Conservation (phyloP, 2,329 filamentous ascomycete species). For the Xylariaceae sp. region DNA sequence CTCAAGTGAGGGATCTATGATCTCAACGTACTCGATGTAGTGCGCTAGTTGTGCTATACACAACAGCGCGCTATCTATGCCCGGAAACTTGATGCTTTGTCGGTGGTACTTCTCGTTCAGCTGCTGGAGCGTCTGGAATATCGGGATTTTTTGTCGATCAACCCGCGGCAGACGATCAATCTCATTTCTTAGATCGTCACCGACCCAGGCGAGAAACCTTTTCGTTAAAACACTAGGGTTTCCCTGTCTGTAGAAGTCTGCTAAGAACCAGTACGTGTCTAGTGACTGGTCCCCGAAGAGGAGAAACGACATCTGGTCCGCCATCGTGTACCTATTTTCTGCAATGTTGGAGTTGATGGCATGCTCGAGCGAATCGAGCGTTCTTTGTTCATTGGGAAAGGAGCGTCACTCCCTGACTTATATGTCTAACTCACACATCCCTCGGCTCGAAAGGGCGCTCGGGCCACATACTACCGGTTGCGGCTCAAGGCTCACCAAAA, state of each 20-base stretch:
- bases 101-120: conserved; percentile 61
- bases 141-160: conserved; percentile 56
- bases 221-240: conserved; percentile 51
- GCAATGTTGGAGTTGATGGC: conserved; percentile 18
- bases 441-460: conserved; percentile 17
- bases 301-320: conserved; percentile 50
- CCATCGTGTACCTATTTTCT: conserved; percentile 36
- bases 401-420: conserved; percentile 28
- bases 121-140: conserved; percentile 59
- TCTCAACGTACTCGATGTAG: conserved; percentile 58
- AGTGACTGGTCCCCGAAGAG: conserved; percentile 70
- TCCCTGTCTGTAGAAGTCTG: conserved; percentile 46
- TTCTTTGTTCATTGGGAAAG: background rate
- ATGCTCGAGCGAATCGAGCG: background rate
- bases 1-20: background rate
- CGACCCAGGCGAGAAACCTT: conserved; percentile 57
- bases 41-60: conserved; percentile 63
- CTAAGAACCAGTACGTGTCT: conserved; percentile 61
- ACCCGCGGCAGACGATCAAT: conserved; percentile 52
- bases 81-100: conserved; percentile 54
- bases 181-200: conserved; percentile 57
- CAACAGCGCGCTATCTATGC: conserved; percentile 61
- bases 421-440: conserved; percentile 27
- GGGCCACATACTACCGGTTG: conserved; percentile 28
- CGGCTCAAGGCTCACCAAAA: conserved; percentile 21